Percentiles rank a stretch among this genome's conserved stretches.
These are phyloP conservation scores for Lenwebbia sp. DNA, from an alignment of 345 rosid species.

Conservation along the genomic window DNA sequence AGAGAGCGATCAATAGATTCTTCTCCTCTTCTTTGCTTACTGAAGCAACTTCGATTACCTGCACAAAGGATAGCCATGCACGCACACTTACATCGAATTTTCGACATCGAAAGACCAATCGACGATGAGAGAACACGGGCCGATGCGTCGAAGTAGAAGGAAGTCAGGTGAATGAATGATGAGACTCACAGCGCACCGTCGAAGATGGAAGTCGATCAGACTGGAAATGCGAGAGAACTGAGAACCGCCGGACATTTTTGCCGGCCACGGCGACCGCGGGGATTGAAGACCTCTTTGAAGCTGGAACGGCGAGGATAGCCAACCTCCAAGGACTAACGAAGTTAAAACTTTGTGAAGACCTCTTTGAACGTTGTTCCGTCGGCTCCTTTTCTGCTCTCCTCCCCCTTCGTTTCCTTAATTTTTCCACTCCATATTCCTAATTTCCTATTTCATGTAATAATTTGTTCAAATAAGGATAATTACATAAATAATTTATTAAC, in stretches of 20 bases:
- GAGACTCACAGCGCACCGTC: slow-evolving; percentile 22
- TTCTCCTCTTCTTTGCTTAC: slow-evolving; percentile 30
- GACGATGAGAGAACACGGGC: not conserved
- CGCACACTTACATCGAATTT: not conserved
- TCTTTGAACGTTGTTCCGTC: not conserved
- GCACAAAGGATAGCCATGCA: not conserved
- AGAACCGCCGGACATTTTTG: slow-evolving; percentile 20
- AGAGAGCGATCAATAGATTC: slow-evolving; percentile 37
- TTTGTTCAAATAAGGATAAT: no score
- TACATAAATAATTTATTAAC: no score
- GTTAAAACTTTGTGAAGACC: not conserved
- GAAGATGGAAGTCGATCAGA: slow-evolving; percentile 30
- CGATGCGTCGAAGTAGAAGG: not conserved
- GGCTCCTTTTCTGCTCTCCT: not conserved
- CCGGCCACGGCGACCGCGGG: not conserved
- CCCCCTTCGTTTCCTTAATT: no score
- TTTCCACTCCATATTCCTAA: no score
- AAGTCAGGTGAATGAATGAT: not conserved
- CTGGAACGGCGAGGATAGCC: not conserved
- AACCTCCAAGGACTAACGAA: not conserved
- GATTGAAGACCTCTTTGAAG: not conserved
- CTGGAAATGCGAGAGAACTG: slow-evolving; percentile 20
- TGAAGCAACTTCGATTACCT: slow-evolving; percentile 17
- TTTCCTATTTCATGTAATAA: no score
- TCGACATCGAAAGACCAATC: not conserved